Evolutionary conservation across 257 asterid genomes (phyloP).

Genomic region (Nicotiana sylvestris): DNA sequence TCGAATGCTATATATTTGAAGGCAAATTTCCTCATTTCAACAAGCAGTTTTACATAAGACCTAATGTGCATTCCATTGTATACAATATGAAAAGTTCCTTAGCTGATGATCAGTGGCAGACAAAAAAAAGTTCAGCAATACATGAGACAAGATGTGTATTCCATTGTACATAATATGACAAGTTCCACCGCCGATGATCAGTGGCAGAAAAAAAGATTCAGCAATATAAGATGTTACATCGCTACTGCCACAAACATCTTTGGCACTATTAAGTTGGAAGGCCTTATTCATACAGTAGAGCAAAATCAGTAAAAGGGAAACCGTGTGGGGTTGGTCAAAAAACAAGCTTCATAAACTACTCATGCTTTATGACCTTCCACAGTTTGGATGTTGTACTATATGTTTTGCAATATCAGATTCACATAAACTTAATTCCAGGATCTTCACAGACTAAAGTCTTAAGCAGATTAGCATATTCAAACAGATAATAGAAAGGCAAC

Average conservation of each 20-base stretch:
- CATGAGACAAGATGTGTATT: not conserved
- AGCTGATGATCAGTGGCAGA: not conserved
- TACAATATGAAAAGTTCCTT: not conserved
- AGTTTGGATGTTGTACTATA: not conserved
- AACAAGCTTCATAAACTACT: constrained; percentile 8
- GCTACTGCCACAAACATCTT: not conserved
- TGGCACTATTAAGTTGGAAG: not conserved
- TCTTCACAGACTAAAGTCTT: not conserved
- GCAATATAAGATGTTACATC: not conserved
- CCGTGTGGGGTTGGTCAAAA: not conserved
- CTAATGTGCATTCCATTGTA: not conserved
- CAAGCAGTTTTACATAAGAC: not conserved
- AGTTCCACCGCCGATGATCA: not conserved
- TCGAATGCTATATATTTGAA: not conserved
- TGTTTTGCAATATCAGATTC: not conserved
- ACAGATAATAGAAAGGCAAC: not conserved
- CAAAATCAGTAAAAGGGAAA: not conserved
- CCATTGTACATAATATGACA: not conserved
- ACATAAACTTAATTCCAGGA: not conserved
- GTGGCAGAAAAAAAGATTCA: not conserved
- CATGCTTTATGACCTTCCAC: not conserved
- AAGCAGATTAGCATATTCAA: not conserved
- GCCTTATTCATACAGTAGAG: not conserved
- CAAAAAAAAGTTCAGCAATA: not conserved
- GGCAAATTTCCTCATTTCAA: not conserved